Conservation (phyloP, 2,329 filamentous ascomycete genomes). For the Aureobasidium sp. region DNA sequence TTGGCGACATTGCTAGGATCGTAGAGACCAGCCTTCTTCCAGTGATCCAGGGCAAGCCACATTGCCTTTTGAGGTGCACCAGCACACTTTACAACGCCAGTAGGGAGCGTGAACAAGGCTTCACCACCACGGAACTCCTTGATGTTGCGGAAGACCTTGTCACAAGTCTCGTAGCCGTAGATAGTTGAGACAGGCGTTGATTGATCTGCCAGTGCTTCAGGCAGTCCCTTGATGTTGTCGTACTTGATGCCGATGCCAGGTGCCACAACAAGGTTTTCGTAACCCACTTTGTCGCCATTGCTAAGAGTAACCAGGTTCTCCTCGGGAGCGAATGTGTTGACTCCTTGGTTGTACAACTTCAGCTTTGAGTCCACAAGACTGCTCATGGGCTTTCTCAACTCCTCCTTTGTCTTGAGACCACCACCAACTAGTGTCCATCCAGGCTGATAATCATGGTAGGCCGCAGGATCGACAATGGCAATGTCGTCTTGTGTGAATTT, state of each 20-base stretch:
- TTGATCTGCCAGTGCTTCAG: conserved; percentile 27
- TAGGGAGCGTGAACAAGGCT: conserved; percentile 32
- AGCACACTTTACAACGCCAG: conserved; percentile 32
- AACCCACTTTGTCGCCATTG: conserved; percentile 48
- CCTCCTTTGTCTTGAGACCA: conserved; percentile 54
- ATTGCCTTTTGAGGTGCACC: conserved; percentile 34
- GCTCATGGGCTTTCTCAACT: conserved; percentile 44
- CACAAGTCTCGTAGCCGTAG: conserved; percentile 31
- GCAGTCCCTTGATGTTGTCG: conserved; percentile 15
- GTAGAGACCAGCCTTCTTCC: conserved; percentile 29
- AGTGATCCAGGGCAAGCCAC: conserved; percentile 33
- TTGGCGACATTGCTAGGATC: conserved; percentile 18
- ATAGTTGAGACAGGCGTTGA: conserved; percentile 29
- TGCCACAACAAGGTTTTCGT: conserved; percentile 57
- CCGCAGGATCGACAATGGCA: conserved; percentile 54
- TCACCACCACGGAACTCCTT: conserved; percentile 25
- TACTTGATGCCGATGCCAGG: conserved; percentile 29
- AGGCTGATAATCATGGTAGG: conserved; percentile 60
- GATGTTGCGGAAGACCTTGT: conserved; percentile 28
- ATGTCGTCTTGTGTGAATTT: conserved; percentile 52
- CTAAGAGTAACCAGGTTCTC: conserved; percentile 48
- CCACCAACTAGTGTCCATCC: conserved; percentile 63
- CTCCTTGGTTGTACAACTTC: conserved; percentile 49
- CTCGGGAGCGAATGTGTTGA: conserved; percentile 45
- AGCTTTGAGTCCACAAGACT: conserved; percentile 51